Base-by-base conservation (phyloP, 2,329 filamentous ascomycete genomes). In the Hysterium pulicare region DNA sequence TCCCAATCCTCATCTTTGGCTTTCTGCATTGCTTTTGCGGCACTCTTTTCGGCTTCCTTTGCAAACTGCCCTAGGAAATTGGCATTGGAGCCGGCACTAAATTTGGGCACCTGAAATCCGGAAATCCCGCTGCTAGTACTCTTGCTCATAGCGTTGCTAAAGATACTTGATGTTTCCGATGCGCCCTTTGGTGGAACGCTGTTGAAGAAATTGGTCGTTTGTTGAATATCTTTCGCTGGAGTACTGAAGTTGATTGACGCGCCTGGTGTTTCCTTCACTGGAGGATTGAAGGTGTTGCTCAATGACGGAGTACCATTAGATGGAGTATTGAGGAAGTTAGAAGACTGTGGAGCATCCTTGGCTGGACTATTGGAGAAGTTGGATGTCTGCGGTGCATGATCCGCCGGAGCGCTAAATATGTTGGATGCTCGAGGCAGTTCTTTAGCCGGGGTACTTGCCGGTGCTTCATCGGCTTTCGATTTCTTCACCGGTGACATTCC, bases 1-100 rank as follows among this genome's bases (percentile, higher is more conserved):
- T 67, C 63, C n/a, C 51, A 65, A 22, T 66, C 63, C 22, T 53
- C 63, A 10, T 56, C 57, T 42, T 54, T 60, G 5, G 56, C 62
- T 45, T 66, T 66, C 42, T 58, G 50, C 50, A 66, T 66, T 6
- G 57, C 59, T 42, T 66, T 61, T 4, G 57, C 57, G 23, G 54
- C 52, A 26, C 64, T 56, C 40, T 64, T 43, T 33, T 66, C 59
- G 21, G 53, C 56, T 0, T 59, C 57, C 46, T 62, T 64, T 3
- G 60, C 57, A 41, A 66, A 67, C 26, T 62, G 59, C 16, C 45
- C 47, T 20, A 59, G 41, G 28, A 42, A 42, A 30, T 35, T 42
- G 23, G 30, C 21, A 16, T 13, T 13, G 8, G 30, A 13, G 10
- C 24, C 17, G 21, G 35, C 35, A 24, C 9, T 24, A 20, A 41